Base-by-base conservation (phyloP, 495 filamentous ascomycete genomes). In the Trypethelium eluteriae region DNA sequence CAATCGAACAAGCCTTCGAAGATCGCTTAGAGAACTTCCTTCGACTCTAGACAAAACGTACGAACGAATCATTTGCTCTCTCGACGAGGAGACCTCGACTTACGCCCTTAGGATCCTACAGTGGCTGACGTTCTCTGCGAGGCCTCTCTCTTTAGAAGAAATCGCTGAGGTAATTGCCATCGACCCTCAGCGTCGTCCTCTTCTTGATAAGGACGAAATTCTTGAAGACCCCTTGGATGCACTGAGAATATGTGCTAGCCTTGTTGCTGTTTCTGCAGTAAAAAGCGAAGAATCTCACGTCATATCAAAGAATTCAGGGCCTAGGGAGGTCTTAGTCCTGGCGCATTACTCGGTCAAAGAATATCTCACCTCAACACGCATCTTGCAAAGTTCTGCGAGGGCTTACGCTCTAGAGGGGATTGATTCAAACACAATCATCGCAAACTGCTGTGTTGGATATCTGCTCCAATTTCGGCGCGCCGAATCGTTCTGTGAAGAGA, bases 301-400 rank as follows among this genome's bases (percentile, higher is more conserved):
- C 41, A 16, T 7, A 18, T 16, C 49, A 53, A 5, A 53, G 49
- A 25, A 14, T 25, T 25, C 49, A 25, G 12, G 5, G 49, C 10
- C 9, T 11, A 18, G 5, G n/a, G 18, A 25, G 5, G 18, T 53
- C 9, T 14, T 53, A 11, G n/a, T 18, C 49, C 67, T 74, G 9
- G 68, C 71, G 12, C 72, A 74, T 67, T 74, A 68, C 68, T 74
- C 71, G 5, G 69, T 74, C 34, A 72, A 71, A 66, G 72, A 74
- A 62, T 74, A 69, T 49, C 69, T 74, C 3, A 56, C 62, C 39
- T 72, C 70, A 16, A 46, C 63, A 16, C 47, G 71, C 32, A 72
- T 70, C 36, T 38, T 56, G 34, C 36, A 61, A 14, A 64, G 59
- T 61, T 36, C 49, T 38, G 62, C 67, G 2, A 62, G 47, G 2